Evolutionary conservation across 1,284 basidiomycete species (phyloP).

Genomic region (Takashimella koratensis): DNA sequence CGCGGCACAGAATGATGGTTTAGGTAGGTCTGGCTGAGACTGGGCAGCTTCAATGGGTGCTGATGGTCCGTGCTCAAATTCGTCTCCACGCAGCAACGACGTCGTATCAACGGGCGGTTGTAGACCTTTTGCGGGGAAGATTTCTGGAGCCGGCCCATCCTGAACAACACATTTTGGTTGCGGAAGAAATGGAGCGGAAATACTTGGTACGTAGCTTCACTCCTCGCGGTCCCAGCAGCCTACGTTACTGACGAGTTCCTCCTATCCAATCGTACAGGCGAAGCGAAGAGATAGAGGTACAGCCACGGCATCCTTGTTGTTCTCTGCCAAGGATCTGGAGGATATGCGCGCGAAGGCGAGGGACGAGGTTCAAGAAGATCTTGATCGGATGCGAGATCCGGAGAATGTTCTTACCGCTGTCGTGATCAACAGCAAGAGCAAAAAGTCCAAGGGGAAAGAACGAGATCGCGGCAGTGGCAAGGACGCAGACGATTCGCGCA

Average conservation of each 20-base stretch:
- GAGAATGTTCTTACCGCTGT: conserved; percentile 24
- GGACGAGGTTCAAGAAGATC: conserved; percentile 41
- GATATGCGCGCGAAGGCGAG: conserved; percentile 35
- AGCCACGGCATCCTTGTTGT: conserved; percentile 36
- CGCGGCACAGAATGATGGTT: conserved; percentile 15
- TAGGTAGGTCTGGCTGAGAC: background rate
- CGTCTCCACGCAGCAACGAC: background rate
- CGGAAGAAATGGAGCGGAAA: conserved; percentile 29
- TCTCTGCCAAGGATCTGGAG: conserved; percentile 45
- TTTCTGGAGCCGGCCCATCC: conserved; percentile 30
- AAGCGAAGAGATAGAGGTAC: conserved; percentile 20
- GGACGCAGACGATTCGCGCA: conserved; percentile 21
- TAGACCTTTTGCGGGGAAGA: conserved; percentile 21
- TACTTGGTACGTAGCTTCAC: conserved; percentile 19
- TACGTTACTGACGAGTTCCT: background rate
- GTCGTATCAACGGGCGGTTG: conserved; percentile 4
- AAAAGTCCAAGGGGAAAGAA: conserved; percentile 25
- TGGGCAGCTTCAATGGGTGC: too few relatives aligned
- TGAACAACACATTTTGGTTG: conserved; percentile 28
- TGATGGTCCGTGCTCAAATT: background rate
- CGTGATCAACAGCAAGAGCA: conserved; percentile 14
- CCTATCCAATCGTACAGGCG: conserved; percentile 11
- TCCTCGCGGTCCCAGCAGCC: background rate
- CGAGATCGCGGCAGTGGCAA: conserved; percentile 8
- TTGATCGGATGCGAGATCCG: conserved; percentile 33